Evolutionary conservation across 495 filamentous ascomycete species (phyloP).

Genomic region (Acidiella bohemica): DNA sequence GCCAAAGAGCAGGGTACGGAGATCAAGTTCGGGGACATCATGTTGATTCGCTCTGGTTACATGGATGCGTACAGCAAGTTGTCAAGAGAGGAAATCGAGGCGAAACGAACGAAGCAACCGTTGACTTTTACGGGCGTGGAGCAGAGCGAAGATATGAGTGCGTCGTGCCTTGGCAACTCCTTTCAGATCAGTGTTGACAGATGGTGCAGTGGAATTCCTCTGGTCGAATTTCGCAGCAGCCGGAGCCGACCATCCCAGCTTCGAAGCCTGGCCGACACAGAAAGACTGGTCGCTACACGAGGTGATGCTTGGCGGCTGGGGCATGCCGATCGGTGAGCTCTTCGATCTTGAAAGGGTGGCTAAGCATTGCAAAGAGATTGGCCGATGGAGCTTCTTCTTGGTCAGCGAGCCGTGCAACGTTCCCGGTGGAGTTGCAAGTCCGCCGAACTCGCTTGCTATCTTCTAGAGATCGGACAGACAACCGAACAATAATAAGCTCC

Average conservation of each 20-base stretch:
- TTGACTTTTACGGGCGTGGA: constrained; percentile 38
- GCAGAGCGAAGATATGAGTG: constrained; percentile 33
- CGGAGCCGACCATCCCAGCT: constrained; percentile 25
- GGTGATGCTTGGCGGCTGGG: constrained; percentile 24
- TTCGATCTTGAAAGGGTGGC: constrained; percentile 24
- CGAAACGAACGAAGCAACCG: constrained; percentile 24
- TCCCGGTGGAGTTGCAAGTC: constrained; percentile 20
- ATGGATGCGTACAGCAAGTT: constrained; percentile 27
- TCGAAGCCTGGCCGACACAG: constrained; percentile 27
- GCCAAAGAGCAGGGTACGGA: constrained; percentile 36
- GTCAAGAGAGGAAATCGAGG: constrained; percentile 24
- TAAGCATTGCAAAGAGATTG: constrained; percentile 20
- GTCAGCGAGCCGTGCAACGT: constrained; percentile 19
- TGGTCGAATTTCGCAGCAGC: constrained; percentile 29
- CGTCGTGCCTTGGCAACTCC: too few relatives aligned
- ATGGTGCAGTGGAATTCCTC: constrained; percentile 28
- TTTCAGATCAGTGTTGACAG: too few relatives aligned
- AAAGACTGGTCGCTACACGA: constrained; percentile 23
- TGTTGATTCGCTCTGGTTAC: constrained; percentile 41
- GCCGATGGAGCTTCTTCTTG: constrained; percentile 24
- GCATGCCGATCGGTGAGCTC: constrained; percentile 25
- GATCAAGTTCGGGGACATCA: constrained; percentile 41
- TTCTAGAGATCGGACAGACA: too few relatives aligned
- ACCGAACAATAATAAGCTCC: too few relatives aligned
- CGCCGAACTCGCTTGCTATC: constrained; percentile 23